phyloP scores from a whole-genome alignment of 140 eudicot species.

The Cichorium intybus region DNA sequence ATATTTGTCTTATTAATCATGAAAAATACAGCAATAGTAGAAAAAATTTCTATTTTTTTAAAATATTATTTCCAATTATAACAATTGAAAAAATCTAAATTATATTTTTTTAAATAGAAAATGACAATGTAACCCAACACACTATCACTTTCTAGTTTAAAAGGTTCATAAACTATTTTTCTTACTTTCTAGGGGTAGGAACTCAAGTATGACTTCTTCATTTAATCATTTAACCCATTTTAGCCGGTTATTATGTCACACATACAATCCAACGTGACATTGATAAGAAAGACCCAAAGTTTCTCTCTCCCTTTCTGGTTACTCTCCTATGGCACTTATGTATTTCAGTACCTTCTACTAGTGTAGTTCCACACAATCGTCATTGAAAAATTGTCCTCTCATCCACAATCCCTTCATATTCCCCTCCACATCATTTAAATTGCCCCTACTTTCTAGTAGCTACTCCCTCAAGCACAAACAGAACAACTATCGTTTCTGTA shows the following conservation, averaged over 20 bases:
- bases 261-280: no score
- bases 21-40: not conserved
- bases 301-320: not conserved
- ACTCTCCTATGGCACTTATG: constrained; percentile 32
- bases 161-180: no score
- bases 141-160: no score
- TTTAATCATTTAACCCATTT: no score
- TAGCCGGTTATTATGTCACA: no score
- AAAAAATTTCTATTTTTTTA: no score
- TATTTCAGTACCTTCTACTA: constrained; percentile 21
- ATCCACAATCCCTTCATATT: constrained; percentile 25
- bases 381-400: constrained; percentile 10
- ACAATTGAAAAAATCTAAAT: no score
- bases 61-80: not conserved
- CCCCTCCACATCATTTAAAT: constrained; percentile 35
- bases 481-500: constrained; percentile 37
- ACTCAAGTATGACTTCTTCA: no score
- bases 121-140: no score
- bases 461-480: constrained; percentile 26
- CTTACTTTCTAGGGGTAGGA: no score
- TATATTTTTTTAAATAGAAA: no score
- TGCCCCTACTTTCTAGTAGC: constrained; percentile 34
- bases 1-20: not conserved
- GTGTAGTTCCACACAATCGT: constrained; percentile 17
- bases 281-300: constrained; percentile 26